phyloP scores from a whole-genome alignment of 768 basidiomycete genomes.

The Kockovaella imperatae region DNA sequence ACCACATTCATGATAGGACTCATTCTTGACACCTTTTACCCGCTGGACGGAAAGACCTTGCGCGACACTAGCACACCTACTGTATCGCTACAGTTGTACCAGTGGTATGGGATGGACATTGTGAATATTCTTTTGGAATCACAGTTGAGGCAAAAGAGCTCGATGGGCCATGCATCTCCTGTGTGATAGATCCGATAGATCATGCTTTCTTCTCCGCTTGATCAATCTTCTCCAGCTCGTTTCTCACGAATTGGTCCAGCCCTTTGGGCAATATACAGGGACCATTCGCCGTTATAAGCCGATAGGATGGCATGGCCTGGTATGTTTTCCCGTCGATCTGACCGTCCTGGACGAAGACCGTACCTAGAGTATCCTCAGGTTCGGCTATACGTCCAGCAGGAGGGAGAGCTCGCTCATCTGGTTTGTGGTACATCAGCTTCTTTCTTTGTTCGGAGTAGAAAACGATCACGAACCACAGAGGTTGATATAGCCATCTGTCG shows the following conservation, averaged over 20 bases:
- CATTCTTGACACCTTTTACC: too few relatives aligned
- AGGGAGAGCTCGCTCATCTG: slow-evolving; percentile 39
- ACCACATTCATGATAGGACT: too few relatives aligned
- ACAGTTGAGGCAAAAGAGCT: slow-evolving; percentile 5
- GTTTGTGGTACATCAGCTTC: neutral
- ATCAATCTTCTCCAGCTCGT: slow-evolving; percentile 25
- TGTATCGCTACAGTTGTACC: too few relatives aligned
- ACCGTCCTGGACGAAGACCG: slow-evolving; percentile 40
- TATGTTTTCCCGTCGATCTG: slow-evolving; percentile 43
- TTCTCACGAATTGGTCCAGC: slow-evolving; percentile 31
- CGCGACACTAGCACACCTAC: too few relatives aligned
- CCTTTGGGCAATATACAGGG: slow-evolving; percentile 36
- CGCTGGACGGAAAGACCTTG: too few relatives aligned
- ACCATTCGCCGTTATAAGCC: slow-evolving; percentile 38
- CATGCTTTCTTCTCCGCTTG: slow-evolving; percentile 11
- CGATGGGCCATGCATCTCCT: neutral
- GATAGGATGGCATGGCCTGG: slow-evolving; percentile 39
- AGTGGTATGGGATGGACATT: too few relatives aligned
- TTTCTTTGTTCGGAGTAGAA: neutral
- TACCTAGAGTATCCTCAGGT: slow-evolving; percentile 42
- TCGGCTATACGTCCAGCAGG: slow-evolving; percentile 43
- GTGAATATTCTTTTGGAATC: too few relatives aligned
- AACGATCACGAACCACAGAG: slow-evolving; percentile 32
- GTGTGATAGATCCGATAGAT: neutral
- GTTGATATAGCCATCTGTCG: slow-evolving; percentile 42